Evolutionary conservation across 208 protist species (phyloP).

Genomic region (Angomonas deanei): DNA sequence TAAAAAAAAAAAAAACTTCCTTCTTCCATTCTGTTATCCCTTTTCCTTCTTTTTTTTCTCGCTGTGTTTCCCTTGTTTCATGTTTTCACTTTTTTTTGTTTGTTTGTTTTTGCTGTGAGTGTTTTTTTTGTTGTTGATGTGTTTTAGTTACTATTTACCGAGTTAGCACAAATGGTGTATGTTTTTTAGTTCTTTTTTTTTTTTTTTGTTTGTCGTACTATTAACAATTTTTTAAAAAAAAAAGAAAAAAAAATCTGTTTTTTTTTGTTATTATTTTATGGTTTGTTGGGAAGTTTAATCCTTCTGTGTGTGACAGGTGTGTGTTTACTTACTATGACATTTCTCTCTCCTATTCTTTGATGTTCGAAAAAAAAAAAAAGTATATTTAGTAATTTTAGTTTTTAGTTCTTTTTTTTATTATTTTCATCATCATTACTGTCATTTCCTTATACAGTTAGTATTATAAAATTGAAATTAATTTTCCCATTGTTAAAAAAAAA

Average conservation of each 20-base stretch:
- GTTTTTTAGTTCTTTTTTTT: conserved; percentile 4
- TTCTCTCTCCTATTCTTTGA: conserved; percentile 1
- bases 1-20: neutral
- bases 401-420: neutral
- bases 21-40: neutral
- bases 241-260: conserved; percentile 8
- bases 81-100: neutral
- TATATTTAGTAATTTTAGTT: neutral
- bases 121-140: conserved; percentile 4
- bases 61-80: conserved; percentile 1
- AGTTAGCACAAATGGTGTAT: neutral
- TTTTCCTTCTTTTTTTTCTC: conserved; percentile 9
- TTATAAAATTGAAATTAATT: neutral
- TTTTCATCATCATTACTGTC: neutral
- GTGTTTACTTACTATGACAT: conserved; percentile 4
- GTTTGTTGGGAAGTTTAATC: neutral
- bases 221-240: neutral
- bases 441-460: neutral
- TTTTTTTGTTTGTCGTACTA: too few relatives aligned
- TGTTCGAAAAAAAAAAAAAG: conserved; percentile 5
- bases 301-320: conserved; percentile 3
- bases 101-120: neutral
- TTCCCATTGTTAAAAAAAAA: conserved; percentile 5
- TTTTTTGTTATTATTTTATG: conserved; percentile 9
- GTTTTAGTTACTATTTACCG: neutral